These are phyloP conservation scores for Plasmodium gallinaceum DNA, from an alignment of 169 alveolate species.

Conservation along the genomic window DNA sequence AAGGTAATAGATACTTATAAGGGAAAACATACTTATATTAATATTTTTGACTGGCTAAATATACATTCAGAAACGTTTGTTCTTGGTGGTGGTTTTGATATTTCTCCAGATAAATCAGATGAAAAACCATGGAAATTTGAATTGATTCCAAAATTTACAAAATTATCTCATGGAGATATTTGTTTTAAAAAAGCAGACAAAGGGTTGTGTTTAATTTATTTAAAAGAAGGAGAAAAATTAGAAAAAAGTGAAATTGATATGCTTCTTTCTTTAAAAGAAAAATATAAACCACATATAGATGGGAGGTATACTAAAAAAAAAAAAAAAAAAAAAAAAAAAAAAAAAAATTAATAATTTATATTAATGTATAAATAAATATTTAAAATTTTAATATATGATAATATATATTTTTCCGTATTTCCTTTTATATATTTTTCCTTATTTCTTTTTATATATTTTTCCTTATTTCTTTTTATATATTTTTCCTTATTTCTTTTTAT, in stretches of 20 bases:
- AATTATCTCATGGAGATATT: conserved; percentile 88
- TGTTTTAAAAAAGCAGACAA: conserved; percentile 88
- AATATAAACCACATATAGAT: conserved; percentile 87
- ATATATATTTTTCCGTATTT: not conserved
- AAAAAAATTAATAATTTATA: not conserved
- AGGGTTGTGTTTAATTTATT: conserved; percentile 88
- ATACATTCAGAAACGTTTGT: conserved; percentile 96
- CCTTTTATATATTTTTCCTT: not conserved
- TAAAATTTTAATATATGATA: not conserved
- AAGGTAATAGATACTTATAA: conserved; percentile 89
- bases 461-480: not conserved
- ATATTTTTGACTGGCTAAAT: conserved; percentile 95
- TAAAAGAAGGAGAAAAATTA: conserved; percentile 83
- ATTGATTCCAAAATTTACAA: conserved; percentile 88
- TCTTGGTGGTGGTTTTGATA: conserved; percentile 94
- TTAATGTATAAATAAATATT: not conserved
- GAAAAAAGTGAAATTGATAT: conserved; percentile 84
- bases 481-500: not conserved
- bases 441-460: not conserved
- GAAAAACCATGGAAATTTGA: conserved; percentile 91
- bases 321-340: not conserved
- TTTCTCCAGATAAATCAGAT: conserved; percentile 83
- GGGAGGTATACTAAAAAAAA: conserved; percentile 75
- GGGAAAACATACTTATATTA: conserved; percentile 92
- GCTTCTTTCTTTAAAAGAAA: conserved; percentile 86